Evolutionary conservation across 768 basidiomycete species (phyloP).

Genomic region (Lactarius tabidus): DNA sequence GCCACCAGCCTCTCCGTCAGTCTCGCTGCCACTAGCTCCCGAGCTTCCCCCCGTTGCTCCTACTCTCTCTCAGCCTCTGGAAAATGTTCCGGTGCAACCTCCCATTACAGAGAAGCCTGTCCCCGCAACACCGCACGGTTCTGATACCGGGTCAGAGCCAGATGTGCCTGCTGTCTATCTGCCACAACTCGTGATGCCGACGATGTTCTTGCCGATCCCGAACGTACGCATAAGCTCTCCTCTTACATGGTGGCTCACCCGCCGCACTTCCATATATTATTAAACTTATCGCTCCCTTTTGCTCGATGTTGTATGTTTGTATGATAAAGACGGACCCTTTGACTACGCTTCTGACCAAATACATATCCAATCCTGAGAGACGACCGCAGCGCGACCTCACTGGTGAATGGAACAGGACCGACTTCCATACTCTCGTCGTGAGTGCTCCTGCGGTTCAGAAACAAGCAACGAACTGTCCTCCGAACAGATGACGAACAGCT

Average conservation of each 20-base stretch:
- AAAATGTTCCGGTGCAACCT: conserved; percentile 26
- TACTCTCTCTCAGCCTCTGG: conserved; percentile 25
- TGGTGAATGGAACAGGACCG: conserved; percentile 68
- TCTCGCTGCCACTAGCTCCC: conserved; percentile 37
- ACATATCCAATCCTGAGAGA: conserved; percentile 71
- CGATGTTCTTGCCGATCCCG: conserved; percentile 85
- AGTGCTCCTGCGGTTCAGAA: conserved; percentile 33
- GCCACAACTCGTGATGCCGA: conserved; percentile 64
- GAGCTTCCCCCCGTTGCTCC: conserved; percentile 32
- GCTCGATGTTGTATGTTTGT: conserved; percentile 24
- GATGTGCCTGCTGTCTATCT: conserved; percentile 57
- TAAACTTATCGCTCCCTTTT: conserved; percentile 24
- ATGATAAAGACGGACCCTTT: conserved; percentile 75
- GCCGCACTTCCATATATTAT: conserved; percentile 38
- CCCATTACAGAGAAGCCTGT: conserved; percentile 54
- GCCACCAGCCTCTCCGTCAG: conserved; percentile 33
- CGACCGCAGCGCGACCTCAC: conserved; percentile 68
- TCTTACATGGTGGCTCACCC: conserved; percentile 60
- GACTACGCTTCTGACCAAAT: conserved; percentile 77
- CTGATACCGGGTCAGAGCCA: conserved; percentile 43
- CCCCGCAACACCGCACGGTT: conserved; percentile 35
- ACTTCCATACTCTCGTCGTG: conserved; percentile 79
- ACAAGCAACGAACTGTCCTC: neutral
- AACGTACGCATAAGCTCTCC: conserved; percentile 69
- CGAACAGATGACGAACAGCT: conserved; percentile 79